A percentile compares a stretch with the other conserved stretches of the same genome.
Evolutionary conservation across 805 yeast genomes (phyloP).

Genomic region (Hemisphaericaspora nanyangensis): DNA sequence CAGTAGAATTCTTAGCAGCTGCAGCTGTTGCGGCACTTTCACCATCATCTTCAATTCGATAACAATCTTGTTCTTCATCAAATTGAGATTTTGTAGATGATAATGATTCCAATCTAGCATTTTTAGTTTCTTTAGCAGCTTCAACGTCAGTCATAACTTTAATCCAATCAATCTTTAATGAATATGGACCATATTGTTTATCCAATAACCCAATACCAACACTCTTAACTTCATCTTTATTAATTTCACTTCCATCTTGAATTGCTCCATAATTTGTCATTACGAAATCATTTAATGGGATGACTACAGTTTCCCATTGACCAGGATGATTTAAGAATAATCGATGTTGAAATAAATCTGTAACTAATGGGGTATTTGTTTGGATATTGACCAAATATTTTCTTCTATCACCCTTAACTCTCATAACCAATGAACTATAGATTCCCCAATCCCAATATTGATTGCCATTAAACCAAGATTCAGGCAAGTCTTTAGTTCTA

Average conservation of each 20-base stretch:
- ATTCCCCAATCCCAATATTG: constrained; percentile 67
- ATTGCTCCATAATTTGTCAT: constrained; percentile 77
- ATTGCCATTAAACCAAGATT: constrained; percentile 46
- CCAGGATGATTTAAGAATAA: constrained; percentile 68
- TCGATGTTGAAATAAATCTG: constrained; percentile 81
- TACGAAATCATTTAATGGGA: constrained; percentile 75
- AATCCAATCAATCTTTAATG: constrained; percentile 66
- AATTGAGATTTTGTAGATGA: constrained; percentile 2
- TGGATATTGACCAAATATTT: constrained; percentile 78
- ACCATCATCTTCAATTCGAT: not conserved
- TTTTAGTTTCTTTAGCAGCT: constrained; percentile 37
- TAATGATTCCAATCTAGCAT: constrained; percentile 17
- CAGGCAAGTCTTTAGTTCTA: constrained; percentile 64
- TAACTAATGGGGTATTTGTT: constrained; percentile 71
- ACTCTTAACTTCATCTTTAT: constrained; percentile 62
- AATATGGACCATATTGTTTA: constrained; percentile 71
- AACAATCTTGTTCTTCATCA: not conserved
- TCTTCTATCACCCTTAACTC: constrained; percentile 71
- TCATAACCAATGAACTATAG: constrained; percentile 57
- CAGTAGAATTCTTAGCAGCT: not conserved
- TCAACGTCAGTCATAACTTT: constrained; percentile 62
- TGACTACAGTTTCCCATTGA: constrained; percentile 78
- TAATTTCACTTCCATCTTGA: constrained; percentile 50
- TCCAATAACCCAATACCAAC: constrained; percentile 78
- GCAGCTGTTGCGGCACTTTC: not conserved